Evolutionary conservation across 768 basidiomycete genomes (phyloP), one percentile per base, ranked within the genome.

Genomic region (Chlorophyllum brunneum): DNA sequence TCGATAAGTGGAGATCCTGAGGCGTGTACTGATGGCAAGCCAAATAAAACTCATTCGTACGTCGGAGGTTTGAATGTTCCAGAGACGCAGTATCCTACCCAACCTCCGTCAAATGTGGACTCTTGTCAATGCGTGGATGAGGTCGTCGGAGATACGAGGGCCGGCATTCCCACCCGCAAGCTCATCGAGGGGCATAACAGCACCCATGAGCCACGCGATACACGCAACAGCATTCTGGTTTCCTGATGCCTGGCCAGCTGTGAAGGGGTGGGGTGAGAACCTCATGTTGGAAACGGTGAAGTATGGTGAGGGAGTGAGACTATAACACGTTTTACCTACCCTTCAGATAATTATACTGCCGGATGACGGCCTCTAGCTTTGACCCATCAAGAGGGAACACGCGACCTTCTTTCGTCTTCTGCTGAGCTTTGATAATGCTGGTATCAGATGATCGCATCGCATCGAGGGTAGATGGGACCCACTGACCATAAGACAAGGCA

Each of bases 171-270:
- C 57, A 33, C 31, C 13, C 29, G 36, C n/a, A 22, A 53, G 44
- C 23, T 67, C 66, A 41, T 74, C 70, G 18, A 76, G 67, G 31
- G 74, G 74, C 72, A 76, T 72, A 7, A 73, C 69, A 27, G 63
- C 67, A 30, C 74, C 74, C 52, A 75, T 70, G 24, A 76, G 66
- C 73, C 73, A 76, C 4, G 63, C 68, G 6, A 76, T 59, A 11
- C 62, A 57, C 2, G 72, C 63, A 2, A 61, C 62, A 15, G 65
- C 61, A 34, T 62, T 64, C 51, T 56, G 11, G 34, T 53, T 61
- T 18, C 70, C 72, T 47, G 67, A 56, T 2, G 55, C 54, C 47
- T 69, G 67, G 18, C 61, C 59, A 27, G 27, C 71, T 74, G 45
- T 33, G 38, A 27, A 48, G n/a, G n/a, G n/a, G 26, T 15, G 20